These are phyloP conservation scores for Stylosanthes scabra DNA, from an alignment of 331 rosid genomes.

Conservation along the genomic window DNA sequence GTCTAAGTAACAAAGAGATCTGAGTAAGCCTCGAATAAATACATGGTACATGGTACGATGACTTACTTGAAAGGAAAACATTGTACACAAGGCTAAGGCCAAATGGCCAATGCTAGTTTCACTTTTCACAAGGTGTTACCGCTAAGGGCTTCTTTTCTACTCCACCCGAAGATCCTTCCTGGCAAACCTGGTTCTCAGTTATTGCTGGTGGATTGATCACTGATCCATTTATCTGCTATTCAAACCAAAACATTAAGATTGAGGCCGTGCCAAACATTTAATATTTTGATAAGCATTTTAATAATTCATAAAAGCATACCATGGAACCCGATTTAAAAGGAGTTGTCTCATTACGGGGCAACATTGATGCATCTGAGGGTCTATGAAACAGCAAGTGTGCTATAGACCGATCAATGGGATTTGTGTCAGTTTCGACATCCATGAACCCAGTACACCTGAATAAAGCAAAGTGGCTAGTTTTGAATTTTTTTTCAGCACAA, in stretches of 20 bases:
- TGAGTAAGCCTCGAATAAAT: constrained; percentile 20
- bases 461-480: neutral
- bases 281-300: neutral
- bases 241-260: constrained; percentile 35
- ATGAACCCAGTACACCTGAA: constrained; percentile 60
- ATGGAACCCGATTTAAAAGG: constrained; percentile 46
- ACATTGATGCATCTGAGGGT: constrained; percentile 59
- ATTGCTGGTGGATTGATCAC: constrained; percentile 40
- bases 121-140: constrained; percentile 24
- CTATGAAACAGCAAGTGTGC: constrained; percentile 80
- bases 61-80: constrained; percentile 8
- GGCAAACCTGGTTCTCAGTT: constrained; percentile 50
- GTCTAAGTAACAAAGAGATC: constrained; percentile 30
- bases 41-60: neutral
- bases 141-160: constrained; percentile 29
- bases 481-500: neutral
- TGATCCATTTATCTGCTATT: constrained; percentile 50
- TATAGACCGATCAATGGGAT: constrained; percentile 76
- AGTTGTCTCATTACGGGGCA: constrained; percentile 42
- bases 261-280: constrained; percentile 29
- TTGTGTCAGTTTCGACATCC: constrained; percentile 71
- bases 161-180: constrained; percentile 45
- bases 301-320: constrained; percentile 49
- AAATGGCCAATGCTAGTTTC: constrained; percentile 5
- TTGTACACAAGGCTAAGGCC: constrained; percentile 1